Evolutionary conservation across 768 basidiomycete species (phyloP).

Genomic region (Psilocybe azurescens): DNA sequence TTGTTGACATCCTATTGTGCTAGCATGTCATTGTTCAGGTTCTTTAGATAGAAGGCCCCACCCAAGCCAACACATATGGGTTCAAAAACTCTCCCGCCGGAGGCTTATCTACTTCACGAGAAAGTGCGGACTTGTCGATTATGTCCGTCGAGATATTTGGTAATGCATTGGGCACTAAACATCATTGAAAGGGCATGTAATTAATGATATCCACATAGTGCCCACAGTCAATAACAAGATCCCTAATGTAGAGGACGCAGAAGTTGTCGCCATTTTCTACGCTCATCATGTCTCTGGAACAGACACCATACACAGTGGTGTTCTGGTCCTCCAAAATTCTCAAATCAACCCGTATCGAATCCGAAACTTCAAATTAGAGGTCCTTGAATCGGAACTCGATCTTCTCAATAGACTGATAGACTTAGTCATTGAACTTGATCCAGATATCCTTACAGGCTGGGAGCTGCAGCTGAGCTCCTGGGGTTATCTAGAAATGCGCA

Average conservation of each 20-base stretch:
- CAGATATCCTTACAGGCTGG: constrained; percentile 93
- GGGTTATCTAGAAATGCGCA: constrained; percentile 87
- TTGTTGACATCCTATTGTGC: neutral
- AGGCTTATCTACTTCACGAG: constrained; percentile 41
- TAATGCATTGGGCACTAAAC: constrained; percentile 37
- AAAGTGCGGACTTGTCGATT: constrained; percentile 76
- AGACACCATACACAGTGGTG: constrained; percentile 45
- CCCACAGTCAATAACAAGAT: constrained; percentile 61
- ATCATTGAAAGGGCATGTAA: neutral
- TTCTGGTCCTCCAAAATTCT: constrained; percentile 54
- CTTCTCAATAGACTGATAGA: constrained; percentile 81
- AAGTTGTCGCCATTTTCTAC: constrained; percentile 75
- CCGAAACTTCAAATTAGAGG: constrained; percentile 50
- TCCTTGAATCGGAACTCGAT: constrained; percentile 75
- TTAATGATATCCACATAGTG: constrained; percentile 40
- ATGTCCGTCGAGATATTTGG: constrained; percentile 89
- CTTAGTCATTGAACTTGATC: constrained; percentile 76
- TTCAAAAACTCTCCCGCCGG: constrained; percentile 58
- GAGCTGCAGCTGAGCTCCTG: constrained; percentile 88
- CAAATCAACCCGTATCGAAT: constrained; percentile 46
- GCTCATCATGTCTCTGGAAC: constrained; percentile 62
- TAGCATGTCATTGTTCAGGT: neutral
- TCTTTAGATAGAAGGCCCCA: constrained; percentile 68
- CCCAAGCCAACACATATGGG: constrained; percentile 75
- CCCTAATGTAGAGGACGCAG: constrained; percentile 71